Evolutionary conservation across 495 filamentous ascomycete species (phyloP), one percentile per base, ranked within the genome.

Genomic region (Penicillium flavigenum): DNA sequence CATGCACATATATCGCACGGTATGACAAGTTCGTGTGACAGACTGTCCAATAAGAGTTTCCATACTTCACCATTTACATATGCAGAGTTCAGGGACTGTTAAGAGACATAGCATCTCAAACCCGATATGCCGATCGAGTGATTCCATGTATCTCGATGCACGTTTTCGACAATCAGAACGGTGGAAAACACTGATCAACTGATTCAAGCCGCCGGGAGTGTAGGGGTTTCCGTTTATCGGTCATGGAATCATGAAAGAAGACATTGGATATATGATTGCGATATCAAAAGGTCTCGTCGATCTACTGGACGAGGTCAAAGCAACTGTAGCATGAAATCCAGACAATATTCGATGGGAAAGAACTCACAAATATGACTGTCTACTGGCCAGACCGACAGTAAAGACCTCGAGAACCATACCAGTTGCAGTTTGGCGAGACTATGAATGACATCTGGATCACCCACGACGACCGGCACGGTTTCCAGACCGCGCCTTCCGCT

Each of bases 301-400:
- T 16, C 79, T 86, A 7, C 78, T 84, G 0, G 73, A 81, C 41
- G 56, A 64, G 0, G 64, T 70, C 22, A 88, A 88, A 63, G 72
- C 75, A 16, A 74, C 68, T 29, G 80, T 81, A 1, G 78, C 85
- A 3, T 85, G 78, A 73, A 79, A 73, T 41, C 45, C 73, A 4
- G 75, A 73, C 42, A 87, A 87, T 59, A 73, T 80, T 0, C 85
- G 86, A n/a, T 88, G 86, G 85, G 84, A 87, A 67, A 79, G 57
- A 76, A 76, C 50, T 77, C 83, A 19, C 86, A 88, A 52, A 69
- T 87, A 11, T 77, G 84, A 1, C 85, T 83, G 5, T 82, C 78
- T 0, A 88, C 86, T 7, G 86, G 85, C 24, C 58, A 70, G 8
- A 75, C 81, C 5, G 86, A 88, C 63, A 78, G 74, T 51, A 88